Percentiles rank a stretch among this genome's conserved stretches.
Conservation (phyloP, 208 protist genomes). For the Balamuthia mandrillaris region DNA sequence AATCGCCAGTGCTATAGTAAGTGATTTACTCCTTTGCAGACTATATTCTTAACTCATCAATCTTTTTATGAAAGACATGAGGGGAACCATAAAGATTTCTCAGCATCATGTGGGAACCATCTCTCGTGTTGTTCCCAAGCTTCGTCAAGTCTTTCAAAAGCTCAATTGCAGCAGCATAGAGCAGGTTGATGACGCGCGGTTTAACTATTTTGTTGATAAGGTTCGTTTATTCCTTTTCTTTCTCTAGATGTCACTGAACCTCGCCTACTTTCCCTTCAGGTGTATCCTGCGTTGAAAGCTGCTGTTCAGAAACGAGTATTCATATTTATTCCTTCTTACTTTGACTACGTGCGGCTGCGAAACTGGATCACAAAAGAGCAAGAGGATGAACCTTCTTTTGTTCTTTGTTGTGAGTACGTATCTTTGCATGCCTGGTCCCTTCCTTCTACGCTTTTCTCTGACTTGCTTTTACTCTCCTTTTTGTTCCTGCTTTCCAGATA, state of each 20-base stretch:
- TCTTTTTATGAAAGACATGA: neutral
- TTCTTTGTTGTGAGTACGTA: slow-evolving; percentile 88
- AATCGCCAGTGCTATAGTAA: slow-evolving; percentile 62
- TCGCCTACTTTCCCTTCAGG: too few species aligned
- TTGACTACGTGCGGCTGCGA: slow-evolving; percentile 91
- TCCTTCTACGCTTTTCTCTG: slow-evolving; percentile 9
- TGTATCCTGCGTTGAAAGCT: slow-evolving; percentile 42
- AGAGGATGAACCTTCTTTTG: slow-evolving; percentile 76
- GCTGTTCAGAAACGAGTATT: slow-evolving; percentile 53
- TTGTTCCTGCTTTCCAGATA: slow-evolving; percentile 14
- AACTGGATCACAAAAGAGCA: slow-evolving; percentile 90
- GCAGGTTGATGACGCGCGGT: slow-evolving; percentile 79
- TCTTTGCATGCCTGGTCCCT: slow-evolving; percentile 37
- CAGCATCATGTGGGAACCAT: neutral
- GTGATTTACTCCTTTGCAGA: neutral
- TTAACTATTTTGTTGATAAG: slow-evolving; percentile 84
- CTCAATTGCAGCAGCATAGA: slow-evolving; percentile 63
- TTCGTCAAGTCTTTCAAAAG: slow-evolving; percentile 87
- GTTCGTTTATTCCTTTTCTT: slow-evolving; percentile 60
- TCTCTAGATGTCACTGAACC: too few species aligned
- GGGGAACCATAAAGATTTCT: neutral
- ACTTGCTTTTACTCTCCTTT: neutral
- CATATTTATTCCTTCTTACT: slow-evolving; percentile 90
- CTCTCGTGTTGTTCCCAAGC: slow-evolving; percentile 18
- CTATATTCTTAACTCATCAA: neutral